Percentiles rank a stretch among this genome's conserved stretches.
phyloP scores from a whole-genome alignment of 352 stramenopile genomes.

The Pythium periplocum region DNA sequence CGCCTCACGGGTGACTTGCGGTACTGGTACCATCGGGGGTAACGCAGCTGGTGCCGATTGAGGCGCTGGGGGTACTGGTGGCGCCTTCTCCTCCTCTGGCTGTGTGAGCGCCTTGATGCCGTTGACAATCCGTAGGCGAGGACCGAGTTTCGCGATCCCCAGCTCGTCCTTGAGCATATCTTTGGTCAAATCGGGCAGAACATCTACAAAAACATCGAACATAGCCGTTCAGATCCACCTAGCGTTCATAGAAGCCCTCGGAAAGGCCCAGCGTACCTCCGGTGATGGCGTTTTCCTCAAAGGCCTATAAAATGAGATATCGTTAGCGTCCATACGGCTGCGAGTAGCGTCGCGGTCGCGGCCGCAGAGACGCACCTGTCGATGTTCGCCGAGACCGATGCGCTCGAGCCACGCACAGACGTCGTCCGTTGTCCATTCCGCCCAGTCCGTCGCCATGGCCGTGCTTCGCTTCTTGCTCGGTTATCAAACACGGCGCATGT shows the following conservation, averaged over 20 bases:
- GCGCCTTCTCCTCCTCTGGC: neutral
- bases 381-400: slow-evolving; percentile 13
- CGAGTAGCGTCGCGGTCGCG: neutral
- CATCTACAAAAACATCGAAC: slow-evolving; percentile 17
- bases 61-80: neutral
- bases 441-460: slow-evolving; percentile 3
- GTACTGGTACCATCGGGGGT: neutral
- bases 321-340: neutral
- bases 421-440: slow-evolving; percentile 14
- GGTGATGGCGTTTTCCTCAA: slow-evolving; percentile 19
- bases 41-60: neutral
- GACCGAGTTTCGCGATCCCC: slow-evolving; percentile 51
- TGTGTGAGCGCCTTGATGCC: slow-evolving; percentile 40
- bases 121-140: slow-evolving; percentile 53
- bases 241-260: neutral
- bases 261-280: slow-evolving; percentile 11
- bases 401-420: slow-evolving; percentile 23
- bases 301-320: slow-evolving; percentile 9
- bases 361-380: slow-evolving; percentile 8
- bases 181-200: slow-evolving; percentile 55
- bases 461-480: too few species aligned
- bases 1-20: slow-evolving; percentile 18
- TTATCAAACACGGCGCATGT: too few species aligned
- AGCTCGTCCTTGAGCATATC: slow-evolving; percentile 62
- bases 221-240: neutral